Evolutionary conservation across 495 filamentous ascomycete species (phyloP).

Genomic region (Aspergillus diversus): DNA sequence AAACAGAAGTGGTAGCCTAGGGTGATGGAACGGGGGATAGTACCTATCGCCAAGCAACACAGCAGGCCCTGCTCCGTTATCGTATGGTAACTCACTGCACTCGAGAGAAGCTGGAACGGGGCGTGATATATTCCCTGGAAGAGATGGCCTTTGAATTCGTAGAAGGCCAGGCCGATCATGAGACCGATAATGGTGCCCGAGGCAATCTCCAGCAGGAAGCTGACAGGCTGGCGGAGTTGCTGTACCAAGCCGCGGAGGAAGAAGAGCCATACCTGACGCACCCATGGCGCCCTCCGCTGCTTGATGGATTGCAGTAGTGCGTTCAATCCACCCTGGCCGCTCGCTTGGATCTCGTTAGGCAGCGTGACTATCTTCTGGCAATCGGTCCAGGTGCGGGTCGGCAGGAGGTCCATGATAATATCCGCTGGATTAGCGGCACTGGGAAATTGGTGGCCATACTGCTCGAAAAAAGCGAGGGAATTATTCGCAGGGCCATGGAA

Average conservation of each 20-base stretch:
- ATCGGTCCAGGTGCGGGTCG: background rate
- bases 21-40: background rate
- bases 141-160: slow-evolving; percentile 49
- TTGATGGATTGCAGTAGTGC: background rate
- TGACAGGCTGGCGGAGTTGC: slow-evolving; percentile 3
- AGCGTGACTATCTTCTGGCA: too few species aligned
- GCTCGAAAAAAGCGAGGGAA: slow-evolving; percentile 52
- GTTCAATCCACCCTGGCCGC: background rate
- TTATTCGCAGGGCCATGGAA: background rate
- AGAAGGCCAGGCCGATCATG: slow-evolving; percentile 56
- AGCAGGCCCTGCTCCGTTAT: slow-evolving; percentile 51
- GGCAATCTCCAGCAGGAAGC: slow-evolving; percentile 42
- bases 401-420: slow-evolving; percentile 64
- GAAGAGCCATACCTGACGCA: slow-evolving; percentile 1
- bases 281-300: background rate
- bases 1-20: background rate
- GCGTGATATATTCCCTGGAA: slow-evolving; percentile 54
- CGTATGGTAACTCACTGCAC: slow-evolving; percentile 48
- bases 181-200: slow-evolving; percentile 53
- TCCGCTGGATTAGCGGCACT: slow-evolving; percentile 73
- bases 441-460: slow-evolving; percentile 64
- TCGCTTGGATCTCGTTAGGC: background rate
- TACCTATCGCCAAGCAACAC: background rate
- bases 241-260: slow-evolving; percentile 7
- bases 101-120: slow-evolving; percentile 55